A percentile compares a stretch with the other conserved stretches of the same genome.
These are phyloP conservation scores for Corynespora cassiicola DNA, from an alignment of 2,329 filamentous ascomycete genomes.

Conservation along the genomic window DNA sequence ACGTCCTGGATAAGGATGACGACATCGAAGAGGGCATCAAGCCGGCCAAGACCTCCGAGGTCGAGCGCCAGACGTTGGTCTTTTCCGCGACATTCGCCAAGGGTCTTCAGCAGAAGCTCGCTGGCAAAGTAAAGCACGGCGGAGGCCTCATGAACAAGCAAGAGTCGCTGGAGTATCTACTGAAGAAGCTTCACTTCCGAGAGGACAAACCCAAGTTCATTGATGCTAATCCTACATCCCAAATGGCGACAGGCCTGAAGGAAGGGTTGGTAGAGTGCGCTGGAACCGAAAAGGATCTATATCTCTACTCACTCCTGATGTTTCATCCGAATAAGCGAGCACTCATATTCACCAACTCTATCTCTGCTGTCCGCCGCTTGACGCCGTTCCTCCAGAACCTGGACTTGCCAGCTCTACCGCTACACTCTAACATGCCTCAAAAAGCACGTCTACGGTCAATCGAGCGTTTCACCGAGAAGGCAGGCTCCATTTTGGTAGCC, in stretches of 20 bases:
- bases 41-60: conserved; percentile 17
- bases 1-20: conserved; percentile 73
- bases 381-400: conserved; percentile 85
- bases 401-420: conserved; percentile 73
- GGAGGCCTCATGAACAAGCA: conserved; percentile 71
- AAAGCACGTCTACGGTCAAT: conserved; percentile 93
- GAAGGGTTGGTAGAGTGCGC: conserved; percentile 93
- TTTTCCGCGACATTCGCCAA: conserved; percentile 98
- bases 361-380: conserved; percentile 86
- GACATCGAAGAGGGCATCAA: conserved; percentile 53
- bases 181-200: conserved; percentile 87
- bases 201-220: conserved; percentile 87
- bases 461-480: conserved; percentile 79
- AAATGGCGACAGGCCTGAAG: conserved; percentile 85
- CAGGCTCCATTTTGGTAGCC: conserved; percentile 77
- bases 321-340: conserved; percentile 82
- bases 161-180: conserved; percentile 89
- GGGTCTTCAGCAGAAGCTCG: conserved; percentile 86
- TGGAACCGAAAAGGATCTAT: conserved; percentile 96
- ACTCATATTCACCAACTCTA: conserved; percentile 94
- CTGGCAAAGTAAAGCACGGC: conserved; percentile 69
- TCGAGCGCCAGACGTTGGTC: conserved; percentile 82
- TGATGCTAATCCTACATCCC: conserved; percentile 85
- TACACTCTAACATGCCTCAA: conserved; percentile 95
- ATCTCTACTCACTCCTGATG: conserved; percentile 85